Evolutionary conservation across 176 grass and related monocot species (phyloP).

Genomic region (Guadua angustifolia): DNA sequence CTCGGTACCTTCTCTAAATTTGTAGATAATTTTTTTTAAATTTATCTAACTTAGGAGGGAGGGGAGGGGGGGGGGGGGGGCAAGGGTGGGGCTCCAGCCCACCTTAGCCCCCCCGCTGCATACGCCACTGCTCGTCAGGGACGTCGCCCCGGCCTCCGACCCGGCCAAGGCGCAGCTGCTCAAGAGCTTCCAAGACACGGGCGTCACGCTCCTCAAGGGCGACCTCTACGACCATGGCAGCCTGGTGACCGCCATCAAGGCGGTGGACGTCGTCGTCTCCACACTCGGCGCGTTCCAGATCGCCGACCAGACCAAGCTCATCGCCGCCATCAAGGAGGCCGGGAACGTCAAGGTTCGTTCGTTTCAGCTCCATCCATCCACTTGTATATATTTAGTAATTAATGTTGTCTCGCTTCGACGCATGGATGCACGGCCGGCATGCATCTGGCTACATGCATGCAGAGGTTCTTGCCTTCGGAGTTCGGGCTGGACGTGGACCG

Average conservation of each 20-base stretch:
- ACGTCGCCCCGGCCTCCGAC: conserved; percentile 42
- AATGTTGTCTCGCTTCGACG: no score
- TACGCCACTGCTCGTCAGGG: conserved; percentile 57
- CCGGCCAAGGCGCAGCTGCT: conserved; percentile 65
- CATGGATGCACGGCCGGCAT: no score
- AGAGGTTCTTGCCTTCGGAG: conserved; percentile 71
- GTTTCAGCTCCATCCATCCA: no score
- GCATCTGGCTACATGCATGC: no score
- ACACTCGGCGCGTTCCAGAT: conserved; percentile 46
- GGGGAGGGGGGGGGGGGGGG: no score
- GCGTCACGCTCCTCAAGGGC: conserved; percentile 63
- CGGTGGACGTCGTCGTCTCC: conserved; percentile 64
- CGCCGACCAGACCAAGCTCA: conserved; percentile 59
- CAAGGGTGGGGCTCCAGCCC: no score
- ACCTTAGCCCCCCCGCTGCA: no score
- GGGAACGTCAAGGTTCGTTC: conserved; percentile 56
- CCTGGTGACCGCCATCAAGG: conserved; percentile 52
- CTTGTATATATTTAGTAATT: no score
- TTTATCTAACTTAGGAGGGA: no score
- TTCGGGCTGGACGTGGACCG: conserved; percentile 63
- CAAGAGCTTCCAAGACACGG: conserved; percentile 55
- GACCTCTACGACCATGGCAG: conserved; percentile 62
- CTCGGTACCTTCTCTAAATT: no score
- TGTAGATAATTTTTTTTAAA: no score
- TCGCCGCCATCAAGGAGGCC: conserved; percentile 66